These are phyloP conservation scores for Metschnikowia aberdeeniae DNA, from an alignment of 805 yeast genomes.

Conservation along the genomic window DNA sequence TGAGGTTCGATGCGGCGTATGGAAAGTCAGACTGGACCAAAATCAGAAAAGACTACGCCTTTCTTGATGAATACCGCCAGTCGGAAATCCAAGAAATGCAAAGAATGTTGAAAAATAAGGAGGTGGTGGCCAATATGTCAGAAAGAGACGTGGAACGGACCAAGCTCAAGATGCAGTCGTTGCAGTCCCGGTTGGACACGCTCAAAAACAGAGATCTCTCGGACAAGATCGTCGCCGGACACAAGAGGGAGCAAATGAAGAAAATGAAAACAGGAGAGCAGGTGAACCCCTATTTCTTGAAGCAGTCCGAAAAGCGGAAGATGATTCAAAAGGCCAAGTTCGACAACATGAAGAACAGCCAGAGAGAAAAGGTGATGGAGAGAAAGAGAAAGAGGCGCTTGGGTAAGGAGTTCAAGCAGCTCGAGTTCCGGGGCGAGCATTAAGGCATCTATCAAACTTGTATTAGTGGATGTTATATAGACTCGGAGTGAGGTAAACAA, in stretches of 20 bases:
- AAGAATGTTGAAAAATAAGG: constrained; percentile 51
- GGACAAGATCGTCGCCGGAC: constrained; percentile 55
- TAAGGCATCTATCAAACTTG: constrained; percentile 1
- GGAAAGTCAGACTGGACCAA: constrained; percentile 73
- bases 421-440: constrained; percentile 29
- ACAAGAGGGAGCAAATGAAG: constrained; percentile 48
- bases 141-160: constrained; percentile 49
- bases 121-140: constrained; percentile 35
- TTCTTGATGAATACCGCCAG: constrained; percentile 81
- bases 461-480: constrained; percentile 1
- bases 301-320: constrained; percentile 67
- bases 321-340: constrained; percentile 74
- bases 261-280: constrained; percentile 48
- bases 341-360: constrained; percentile 65
- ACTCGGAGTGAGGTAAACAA: constrained; percentile 2
- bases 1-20: constrained; percentile 84
- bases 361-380: constrained; percentile 78
- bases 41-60: constrained; percentile 74
- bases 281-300: constrained; percentile 53
- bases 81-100: constrained; percentile 64
- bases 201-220: constrained; percentile 74
- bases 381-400: constrained; percentile 81
- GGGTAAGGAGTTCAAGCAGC: constrained; percentile 70
- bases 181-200: constrained; percentile 62
- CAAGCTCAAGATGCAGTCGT: constrained; percentile 55